Evolutionary conservation across 2,329 filamentous ascomycete genomes (phyloP), one percentile per base, ranked within the genome.

Genomic region (Aspergillus thermomutatus): DNA sequence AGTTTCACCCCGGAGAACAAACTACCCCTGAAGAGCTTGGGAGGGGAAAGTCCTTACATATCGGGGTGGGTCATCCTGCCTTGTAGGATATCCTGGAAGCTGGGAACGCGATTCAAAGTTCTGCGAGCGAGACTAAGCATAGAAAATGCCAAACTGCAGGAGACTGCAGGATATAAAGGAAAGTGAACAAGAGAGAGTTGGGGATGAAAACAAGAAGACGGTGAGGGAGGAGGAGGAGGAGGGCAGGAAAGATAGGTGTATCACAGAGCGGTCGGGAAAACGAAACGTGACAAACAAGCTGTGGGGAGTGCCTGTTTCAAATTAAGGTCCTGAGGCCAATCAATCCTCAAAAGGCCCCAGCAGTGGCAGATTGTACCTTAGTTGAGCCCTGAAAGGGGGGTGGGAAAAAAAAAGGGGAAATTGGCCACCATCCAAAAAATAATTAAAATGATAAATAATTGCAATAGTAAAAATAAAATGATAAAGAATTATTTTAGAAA

Each of bases 11-110:
- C 43, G 54, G 47, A 55, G 48, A 54, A 46, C 27, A 52, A 19
- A 17, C 31, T 27, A 37, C 50, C 49, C 56, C 47, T 52, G 53
- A 56, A 52, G 49, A 26, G 43, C 43, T 46, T 46, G 10, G 26
- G 53, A 43, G 31, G 40, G 49, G 21, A 43, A 21, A 37, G 52
- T 19, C 53, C 73, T 70, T 72, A 77, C 75, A 77, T 75, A 61
- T 77, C 75, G 64, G 75, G 75, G 69, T 75, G 71, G 69, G 71
- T 74, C 75, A 76, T 77, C 67, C 72, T 77, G 74, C 74, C 73
- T 75, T 76, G 73, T 66, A 76, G 68, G 62, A 76, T 73, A 70
- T 76, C 74, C 72, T 76, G 74, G 62, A 76, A 75, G 69, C 74
- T 76, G 65, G 74, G 74, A 62, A 75, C 74, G 64, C 73, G 72